These are phyloP conservation scores for Gonapodya sp. DNA, from an alignment of 192 early-diverging fungal species.

Conservation along the genomic window DNA sequence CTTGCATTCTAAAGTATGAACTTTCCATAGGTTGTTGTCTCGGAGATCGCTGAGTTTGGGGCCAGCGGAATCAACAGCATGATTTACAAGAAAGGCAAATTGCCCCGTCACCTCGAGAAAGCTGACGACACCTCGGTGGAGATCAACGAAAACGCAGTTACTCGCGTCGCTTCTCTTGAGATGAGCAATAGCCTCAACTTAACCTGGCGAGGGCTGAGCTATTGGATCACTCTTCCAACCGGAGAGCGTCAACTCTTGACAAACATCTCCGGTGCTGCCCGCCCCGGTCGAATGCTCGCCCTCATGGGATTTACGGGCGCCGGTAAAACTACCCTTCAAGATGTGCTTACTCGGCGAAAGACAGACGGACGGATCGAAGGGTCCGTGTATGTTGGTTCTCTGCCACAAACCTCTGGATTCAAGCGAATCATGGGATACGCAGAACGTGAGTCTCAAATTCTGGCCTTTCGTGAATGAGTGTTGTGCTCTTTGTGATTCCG, in stretches of 20 bases:
- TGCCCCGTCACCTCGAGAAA: neutral
- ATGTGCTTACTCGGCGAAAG: constrained; percentile 68
- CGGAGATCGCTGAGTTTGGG: too few species aligned
- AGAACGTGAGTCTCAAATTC: neutral
- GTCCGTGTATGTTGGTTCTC: constrained; percentile 60
- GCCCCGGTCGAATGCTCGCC: constrained; percentile 65
- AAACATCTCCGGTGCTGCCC: constrained; percentile 58
- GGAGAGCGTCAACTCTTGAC: constrained; percentile 57
- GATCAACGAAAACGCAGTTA: neutral
- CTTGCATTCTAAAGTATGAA: too few species aligned
- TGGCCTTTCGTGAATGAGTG: constrained; percentile 4
- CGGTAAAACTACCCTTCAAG: constrained; percentile 70
- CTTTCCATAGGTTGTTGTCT: too few species aligned
- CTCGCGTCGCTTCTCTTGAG: neutral
- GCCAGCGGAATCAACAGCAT: neutral
- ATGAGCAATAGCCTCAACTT: constrained; percentile 27
- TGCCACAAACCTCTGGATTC: constrained; percentile 31
- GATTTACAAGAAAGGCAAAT: neutral
- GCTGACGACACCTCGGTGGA: too few species aligned
- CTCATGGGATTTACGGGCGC: constrained; percentile 69
- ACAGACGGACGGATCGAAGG: constrained; percentile 58
- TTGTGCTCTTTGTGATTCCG: neutral
- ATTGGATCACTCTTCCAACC: constrained; percentile 51
- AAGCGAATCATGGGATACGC: constrained; percentile 9
- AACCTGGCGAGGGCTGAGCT: constrained; percentile 57